A percentile compares a stretch with the other conserved stretches of the same genome.
These are phyloP conservation scores for Oryza meridionalis DNA, from an alignment of 176 grass and related monocot species.

Conservation along the genomic window DNA sequence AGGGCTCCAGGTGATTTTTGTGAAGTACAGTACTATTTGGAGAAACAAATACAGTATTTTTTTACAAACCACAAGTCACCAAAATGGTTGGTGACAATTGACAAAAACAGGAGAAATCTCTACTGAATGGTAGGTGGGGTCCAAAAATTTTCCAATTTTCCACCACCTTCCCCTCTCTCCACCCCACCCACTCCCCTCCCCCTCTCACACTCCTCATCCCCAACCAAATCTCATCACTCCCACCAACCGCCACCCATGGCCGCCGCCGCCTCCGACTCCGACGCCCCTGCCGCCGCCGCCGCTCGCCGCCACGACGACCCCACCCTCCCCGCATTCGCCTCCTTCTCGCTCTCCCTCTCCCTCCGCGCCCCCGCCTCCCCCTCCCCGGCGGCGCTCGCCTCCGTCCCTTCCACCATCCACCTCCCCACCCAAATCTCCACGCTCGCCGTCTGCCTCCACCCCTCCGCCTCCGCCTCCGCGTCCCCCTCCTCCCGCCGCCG, in stretches of 20 bases:
- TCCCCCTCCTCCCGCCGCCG: conserved; percentile 44
- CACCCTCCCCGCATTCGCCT: conserved; percentile 51
- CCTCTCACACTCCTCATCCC: conserved; percentile 12
- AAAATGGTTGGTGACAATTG: background rate
- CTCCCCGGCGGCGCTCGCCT: conserved; percentile 36
- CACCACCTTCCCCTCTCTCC: background rate
- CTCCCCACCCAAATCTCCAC: conserved; percentile 64
- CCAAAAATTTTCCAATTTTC: conserved; percentile 2
- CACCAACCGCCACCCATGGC: conserved; percentile 40
- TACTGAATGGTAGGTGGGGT: conserved; percentile 33
- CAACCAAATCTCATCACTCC: background rate
- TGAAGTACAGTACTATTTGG: background rate
- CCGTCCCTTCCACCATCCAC: conserved; percentile 54
- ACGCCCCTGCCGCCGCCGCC: conserved; percentile 44
- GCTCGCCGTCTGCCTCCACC: conserved; percentile 58
- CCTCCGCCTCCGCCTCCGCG: conserved; percentile 28
- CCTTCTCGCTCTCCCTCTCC: conserved; percentile 62
- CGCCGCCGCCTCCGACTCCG: conserved; percentile 37
- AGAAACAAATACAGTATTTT: too few species aligned
- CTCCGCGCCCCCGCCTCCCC: conserved; percentile 43
- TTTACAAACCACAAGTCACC: background rate
- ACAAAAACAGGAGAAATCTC: background rate
- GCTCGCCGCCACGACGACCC: conserved; percentile 44
- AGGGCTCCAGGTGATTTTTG: too few species aligned
- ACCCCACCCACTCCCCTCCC: background rate